Evolutionary conservation across 768 basidiomycete genomes (phyloP).

Genomic region (Cystofilobasidium bisporidii): DNA sequence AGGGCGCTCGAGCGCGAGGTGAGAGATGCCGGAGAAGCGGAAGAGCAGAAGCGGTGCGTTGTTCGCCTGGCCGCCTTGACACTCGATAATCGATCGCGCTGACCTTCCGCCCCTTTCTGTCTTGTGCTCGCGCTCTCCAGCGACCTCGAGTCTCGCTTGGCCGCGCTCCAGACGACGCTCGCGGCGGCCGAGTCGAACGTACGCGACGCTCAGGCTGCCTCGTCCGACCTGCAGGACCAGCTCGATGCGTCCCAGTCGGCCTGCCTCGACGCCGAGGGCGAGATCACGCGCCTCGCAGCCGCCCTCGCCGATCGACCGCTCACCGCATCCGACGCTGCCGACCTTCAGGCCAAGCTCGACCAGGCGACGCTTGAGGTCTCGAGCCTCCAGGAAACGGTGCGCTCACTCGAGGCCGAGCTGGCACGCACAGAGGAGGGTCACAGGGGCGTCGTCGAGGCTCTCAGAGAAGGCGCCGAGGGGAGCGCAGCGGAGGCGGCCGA

Average conservation of each 20-base stretch:
- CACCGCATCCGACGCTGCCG: neutral
- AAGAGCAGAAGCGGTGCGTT: neutral
- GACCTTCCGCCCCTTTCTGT: neutral
- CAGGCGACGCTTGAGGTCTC: neutral
- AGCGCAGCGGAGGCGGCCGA: too few relatives aligned
- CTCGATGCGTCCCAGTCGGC: neutral
- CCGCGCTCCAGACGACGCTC: neutral
- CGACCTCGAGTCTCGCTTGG: neutral
- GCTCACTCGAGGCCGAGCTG: neutral
- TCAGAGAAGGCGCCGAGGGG: too few relatives aligned
- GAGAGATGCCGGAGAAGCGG: neutral
- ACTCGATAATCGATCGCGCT: too few relatives aligned
- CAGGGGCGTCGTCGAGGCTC: neutral
- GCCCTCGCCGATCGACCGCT: constrained; percentile 1
- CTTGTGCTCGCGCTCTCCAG: neutral
- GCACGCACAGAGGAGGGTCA: neutral
- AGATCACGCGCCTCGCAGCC: constrained; percentile 2
- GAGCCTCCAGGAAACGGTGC: neutral
- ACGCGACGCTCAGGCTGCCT: too few relatives aligned
- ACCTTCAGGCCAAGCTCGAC: neutral
- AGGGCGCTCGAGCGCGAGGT: neutral
- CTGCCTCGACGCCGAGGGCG: neutral
- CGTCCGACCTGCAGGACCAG: neutral
- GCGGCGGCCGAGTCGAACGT: neutral
- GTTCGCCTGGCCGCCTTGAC: too few relatives aligned